Base-by-base conservation (phyloP, 495 filamentous ascomycete genomes). In the Aspergillus haitiensis region DNA sequence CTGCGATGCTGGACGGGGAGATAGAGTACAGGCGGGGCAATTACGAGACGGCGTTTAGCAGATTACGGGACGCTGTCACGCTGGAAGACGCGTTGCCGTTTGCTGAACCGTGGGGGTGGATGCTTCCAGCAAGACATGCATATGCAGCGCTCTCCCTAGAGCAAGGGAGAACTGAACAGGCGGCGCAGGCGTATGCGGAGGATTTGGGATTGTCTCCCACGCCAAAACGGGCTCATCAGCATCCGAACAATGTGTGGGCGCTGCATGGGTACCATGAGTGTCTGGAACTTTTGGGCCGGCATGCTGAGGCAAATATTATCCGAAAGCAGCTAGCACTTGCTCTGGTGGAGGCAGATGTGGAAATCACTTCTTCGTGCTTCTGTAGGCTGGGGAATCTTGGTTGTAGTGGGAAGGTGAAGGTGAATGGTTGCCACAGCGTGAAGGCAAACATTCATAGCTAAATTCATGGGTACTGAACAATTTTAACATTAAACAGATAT, bases 31-130 rank as follows among this genome's bases (percentile, higher is more conserved):
- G 42, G 3, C 5, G 42, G 0, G 15, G 48, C 3, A 16, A 46
- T 8, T 46, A 18, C 7, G 15, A 3, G 15, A 16, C 12, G 42
- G 15, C 42, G 0, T 46, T 46, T 8, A 8, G 18, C 2, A 46
- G 42, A 8, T 16, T 46, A 16, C 11, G 12, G 2, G 15, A 59
- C 6, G 74, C 83, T 0, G 81, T 84, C 15, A 55, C 64, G 7
- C 70, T 77, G 10, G 81, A 85, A 55, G 81, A 85, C 50, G 57
- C 59, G 0, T 72, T 88, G 9, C 78, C 78, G 0, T 88, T 84
- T 55, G 80, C 82, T 50, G 86, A 88, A 68, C 86, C 86, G 2
- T 88, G 85, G 86, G 81, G 81, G 0, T 86, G 83, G 84, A 86
- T 87, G 83, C 81, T 85, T 51, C 84, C 85, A 6, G 80, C 82